Evolutionary conservation across 148 eudicot genomes (phyloP), one percentile per base, ranked within the genome.

Genomic region (Spergularia marina): DNA sequence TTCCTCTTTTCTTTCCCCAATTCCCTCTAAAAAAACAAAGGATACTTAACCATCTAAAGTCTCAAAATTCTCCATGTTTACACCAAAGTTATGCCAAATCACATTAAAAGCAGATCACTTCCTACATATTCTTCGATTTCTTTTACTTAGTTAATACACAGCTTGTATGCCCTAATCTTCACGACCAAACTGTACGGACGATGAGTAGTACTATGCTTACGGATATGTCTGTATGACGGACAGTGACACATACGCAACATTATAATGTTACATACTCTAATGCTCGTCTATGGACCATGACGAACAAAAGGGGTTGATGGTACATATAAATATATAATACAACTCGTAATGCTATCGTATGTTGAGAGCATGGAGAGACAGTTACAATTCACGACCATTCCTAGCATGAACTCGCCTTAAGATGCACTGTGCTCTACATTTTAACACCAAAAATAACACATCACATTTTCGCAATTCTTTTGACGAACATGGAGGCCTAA

Each of bases 141-240:
- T 34, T 25, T 63, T 34, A 0, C 10, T 14, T 34, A 51, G 18
- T 44, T 9, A 6, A 41, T 66, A 17, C 5, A 3, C 7, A n/a
- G 10, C 72, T 44, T 44, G 8, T 21, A 3, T 68, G 72, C 72
- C 72, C 72, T 68, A 68, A 68, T 68, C 57, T 51, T 23, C 40
- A 12, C 40, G n/a, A 23, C 72, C 72, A n/a, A 14, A 68, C 21
- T 68, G 72, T 68, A 68, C 71, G 72, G 72, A 68, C 36, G 49
- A 14, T 3, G 1, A 44, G 8, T 44, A 44, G 49, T 44, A 44
- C 49, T 44, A 44, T 30, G 36, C 36, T 30, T 30, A 30, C 36
- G 36, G 36, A 30, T 30, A 30, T 44, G 49, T 44, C 49, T 44
- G 10, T 44, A 7, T 41, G 44, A 41, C 44, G 44, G 44, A 41